A percentile compares a stretch with the other conserved stretches of the same genome.
These are phyloP conservation scores for Amaranthus palmeri DNA, from an alignment of 148 eudicot species.

Conservation along the genomic window DNA sequence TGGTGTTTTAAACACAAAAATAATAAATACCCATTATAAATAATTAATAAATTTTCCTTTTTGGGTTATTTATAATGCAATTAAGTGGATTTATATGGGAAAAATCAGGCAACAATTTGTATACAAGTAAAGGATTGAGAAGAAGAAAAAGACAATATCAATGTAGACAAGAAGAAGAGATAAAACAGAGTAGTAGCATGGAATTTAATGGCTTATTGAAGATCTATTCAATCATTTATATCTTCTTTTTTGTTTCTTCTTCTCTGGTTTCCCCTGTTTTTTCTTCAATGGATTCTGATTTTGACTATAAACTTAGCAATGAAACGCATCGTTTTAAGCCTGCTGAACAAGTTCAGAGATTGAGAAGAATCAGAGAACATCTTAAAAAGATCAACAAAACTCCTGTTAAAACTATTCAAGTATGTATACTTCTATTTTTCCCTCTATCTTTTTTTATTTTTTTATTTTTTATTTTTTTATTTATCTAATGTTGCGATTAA, in stretches of 20 bases:
- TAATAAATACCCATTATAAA: neutral
- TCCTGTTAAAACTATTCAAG: slow-evolving; percentile 75
- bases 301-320: slow-evolving; percentile 21
- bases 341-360: slow-evolving; percentile 34
- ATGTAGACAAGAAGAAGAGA: slow-evolving; percentile 30
- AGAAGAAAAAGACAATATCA: slow-evolving; percentile 46
- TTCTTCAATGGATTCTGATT: slow-evolving; percentile 18
- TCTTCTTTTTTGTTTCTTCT: slow-evolving; percentile 38
- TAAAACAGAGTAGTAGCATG: slow-evolving; percentile 15
- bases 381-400: slow-evolving; percentile 80
- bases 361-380: slow-evolving; percentile 48
- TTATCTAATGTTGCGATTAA: neutral
- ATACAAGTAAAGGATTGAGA: slow-evolving; percentile 1
- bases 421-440: slow-evolving; percentile 6
- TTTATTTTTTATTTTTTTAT: slow-evolving; percentile 9
- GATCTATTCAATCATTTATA: slow-evolving; percentile 48
- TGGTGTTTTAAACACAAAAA: slow-evolving; percentile 6
- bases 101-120: slow-evolving; percentile 9
- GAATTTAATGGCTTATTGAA: slow-evolving; percentile 28
- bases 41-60: neutral
- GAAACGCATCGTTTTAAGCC: slow-evolving; percentile 44
- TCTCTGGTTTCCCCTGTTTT: slow-evolving; percentile 35
- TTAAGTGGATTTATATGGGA: slow-evolving; percentile 21
- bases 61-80: slow-evolving; percentile 3
- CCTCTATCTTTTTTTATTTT: neutral